These are phyloP conservation scores for Torulaspora franciscae DNA, from an alignment of 805 yeast genomes.

Conservation along the genomic window DNA sequence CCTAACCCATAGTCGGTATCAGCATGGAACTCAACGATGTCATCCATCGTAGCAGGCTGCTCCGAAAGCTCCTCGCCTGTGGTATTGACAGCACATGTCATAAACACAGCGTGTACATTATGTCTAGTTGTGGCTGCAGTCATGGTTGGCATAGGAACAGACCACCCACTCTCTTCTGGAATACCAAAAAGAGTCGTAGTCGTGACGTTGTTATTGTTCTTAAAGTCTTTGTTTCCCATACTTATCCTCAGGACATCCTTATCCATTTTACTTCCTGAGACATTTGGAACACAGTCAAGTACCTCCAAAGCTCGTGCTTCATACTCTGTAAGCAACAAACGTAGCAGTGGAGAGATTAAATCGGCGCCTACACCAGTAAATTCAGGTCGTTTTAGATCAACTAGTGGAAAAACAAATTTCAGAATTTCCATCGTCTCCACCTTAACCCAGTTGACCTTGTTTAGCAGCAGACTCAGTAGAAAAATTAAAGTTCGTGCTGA, in stretches of 20 bases:
- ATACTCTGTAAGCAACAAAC: constrained; percentile 74
- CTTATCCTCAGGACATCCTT: constrained; percentile 89
- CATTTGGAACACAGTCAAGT: constrained; percentile 72
- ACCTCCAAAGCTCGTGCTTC: constrained; percentile 89
- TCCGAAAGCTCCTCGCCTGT: constrained; percentile 18
- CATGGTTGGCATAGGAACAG: constrained; percentile 90
- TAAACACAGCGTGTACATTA: constrained; percentile 92
- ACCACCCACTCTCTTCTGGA: constrained; percentile 92
- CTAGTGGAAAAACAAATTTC: constrained; percentile 66
- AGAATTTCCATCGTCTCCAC: constrained; percentile 72
- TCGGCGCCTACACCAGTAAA: constrained; percentile 93
- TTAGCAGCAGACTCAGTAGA: constrained; percentile 72
- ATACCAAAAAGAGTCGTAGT: constrained; percentile 91
- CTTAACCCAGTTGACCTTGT: constrained; percentile 73
- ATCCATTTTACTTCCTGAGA: constrained; percentile 89
- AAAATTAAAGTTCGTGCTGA: constrained; percentile 73
- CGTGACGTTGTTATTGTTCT: constrained; percentile 77
- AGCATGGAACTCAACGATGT: constrained; percentile 33
- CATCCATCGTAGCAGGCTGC: constrained; percentile 24
- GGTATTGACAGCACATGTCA: constrained; percentile 56
- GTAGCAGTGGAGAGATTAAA: constrained; percentile 78
- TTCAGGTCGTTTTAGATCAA: constrained; percentile 71
- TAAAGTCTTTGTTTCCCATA: constrained; percentile 72
- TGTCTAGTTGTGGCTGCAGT: constrained; percentile 84
- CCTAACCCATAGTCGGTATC: constrained; percentile 32